A percentile compares a stretch with the other conserved stretches of the same genome.
phyloP scores from a whole-genome alignment of 169 alveolate species.

The Eimeria falciformis region DNA sequence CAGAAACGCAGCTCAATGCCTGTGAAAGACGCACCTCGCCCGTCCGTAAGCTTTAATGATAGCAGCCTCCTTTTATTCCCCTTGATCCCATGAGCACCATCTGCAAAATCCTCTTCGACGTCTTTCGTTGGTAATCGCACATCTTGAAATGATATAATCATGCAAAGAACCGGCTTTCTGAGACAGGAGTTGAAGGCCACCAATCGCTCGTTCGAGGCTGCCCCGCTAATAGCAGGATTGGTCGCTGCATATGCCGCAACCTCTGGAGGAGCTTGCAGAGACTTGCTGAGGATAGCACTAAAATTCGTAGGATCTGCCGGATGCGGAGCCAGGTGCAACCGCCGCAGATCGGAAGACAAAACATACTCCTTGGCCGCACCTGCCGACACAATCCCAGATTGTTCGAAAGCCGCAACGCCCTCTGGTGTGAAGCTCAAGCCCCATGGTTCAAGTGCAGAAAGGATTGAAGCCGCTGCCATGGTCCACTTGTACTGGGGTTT shows the following conservation, averaged over 20 bases:
- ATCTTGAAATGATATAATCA: constrained; percentile 75
- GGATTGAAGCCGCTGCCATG: constrained; percentile 28
- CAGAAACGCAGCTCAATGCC: constrained; percentile 71
- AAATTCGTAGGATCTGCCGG: constrained; percentile 51
- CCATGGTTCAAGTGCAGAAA: constrained; percentile 48
- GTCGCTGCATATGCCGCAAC: constrained; percentile 65
- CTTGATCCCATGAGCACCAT: constrained; percentile 54
- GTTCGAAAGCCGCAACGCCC: constrained; percentile 54
- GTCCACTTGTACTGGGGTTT: neutral
- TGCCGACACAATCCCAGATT: constrained; percentile 39
- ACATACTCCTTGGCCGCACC: constrained; percentile 39
- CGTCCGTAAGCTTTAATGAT: constrained; percentile 69
- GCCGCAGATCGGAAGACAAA: constrained; percentile 71
- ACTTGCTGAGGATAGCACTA: constrained; percentile 41
- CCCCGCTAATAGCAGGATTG: neutral
- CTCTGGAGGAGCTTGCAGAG: constrained; percentile 71
- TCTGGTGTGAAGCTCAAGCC: constrained; percentile 41
- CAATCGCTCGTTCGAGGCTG: neutral
- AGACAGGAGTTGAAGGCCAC: neutral
- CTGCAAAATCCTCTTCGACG: constrained; percentile 67
- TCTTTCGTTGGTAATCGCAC: constrained; percentile 73
- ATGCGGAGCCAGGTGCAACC: constrained; percentile 67
- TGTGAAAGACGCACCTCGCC: constrained; percentile 72
- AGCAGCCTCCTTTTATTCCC: constrained; percentile 69
- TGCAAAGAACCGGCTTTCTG: constrained; percentile 57